These are phyloP conservation scores for Dipteronia dyeriana DNA, from an alignment of 345 rosid genomes.

Conservation along the genomic window DNA sequence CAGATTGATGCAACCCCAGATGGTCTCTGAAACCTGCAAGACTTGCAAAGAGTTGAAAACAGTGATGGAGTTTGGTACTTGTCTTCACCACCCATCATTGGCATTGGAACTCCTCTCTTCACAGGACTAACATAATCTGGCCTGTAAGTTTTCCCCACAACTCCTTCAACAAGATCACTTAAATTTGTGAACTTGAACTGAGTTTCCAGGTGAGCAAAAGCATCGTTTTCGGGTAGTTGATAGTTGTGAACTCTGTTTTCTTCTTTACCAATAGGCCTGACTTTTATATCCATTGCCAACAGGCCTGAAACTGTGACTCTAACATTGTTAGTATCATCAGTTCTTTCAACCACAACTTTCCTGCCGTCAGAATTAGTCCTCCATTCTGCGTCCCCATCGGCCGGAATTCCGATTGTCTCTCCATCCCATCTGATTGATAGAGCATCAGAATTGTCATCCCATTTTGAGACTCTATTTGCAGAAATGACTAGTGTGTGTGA, in stretches of 20 bases:
- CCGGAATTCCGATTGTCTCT: conserved; percentile 35
- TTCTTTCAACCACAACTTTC: conserved; percentile 49
- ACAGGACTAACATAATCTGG: conserved; percentile 62
- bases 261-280: conserved; percentile 54
- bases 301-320: conserved; percentile 44
- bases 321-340: conserved; percentile 47
- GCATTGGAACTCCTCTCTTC: conserved; percentile 70
- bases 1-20: conserved; percentile 9
- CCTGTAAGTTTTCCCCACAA: conserved; percentile 69
- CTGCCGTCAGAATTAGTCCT: conserved; percentile 26
- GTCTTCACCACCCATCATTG: conserved; percentile 72
- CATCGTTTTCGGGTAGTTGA: conserved; percentile 52
- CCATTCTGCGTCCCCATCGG: conserved; percentile 53
- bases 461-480: conserved; percentile 46
- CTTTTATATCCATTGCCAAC: conserved; percentile 48
- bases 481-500: conserved; percentile 54
- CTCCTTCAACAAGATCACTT: conserved; percentile 62
- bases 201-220: conserved; percentile 71
- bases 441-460: conserved; percentile 55
- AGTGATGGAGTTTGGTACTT: conserved; percentile 60
- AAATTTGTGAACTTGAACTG: conserved; percentile 55
- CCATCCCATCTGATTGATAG: conserved; percentile 49
- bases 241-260: conserved; percentile 63
- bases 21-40: conserved; percentile 48
- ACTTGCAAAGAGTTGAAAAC: conserved; percentile 50